phyloP scores from a whole-genome alignment of 2,329 filamentous ascomycete species.

The Phaeophleospora eucalypticola region DNA sequence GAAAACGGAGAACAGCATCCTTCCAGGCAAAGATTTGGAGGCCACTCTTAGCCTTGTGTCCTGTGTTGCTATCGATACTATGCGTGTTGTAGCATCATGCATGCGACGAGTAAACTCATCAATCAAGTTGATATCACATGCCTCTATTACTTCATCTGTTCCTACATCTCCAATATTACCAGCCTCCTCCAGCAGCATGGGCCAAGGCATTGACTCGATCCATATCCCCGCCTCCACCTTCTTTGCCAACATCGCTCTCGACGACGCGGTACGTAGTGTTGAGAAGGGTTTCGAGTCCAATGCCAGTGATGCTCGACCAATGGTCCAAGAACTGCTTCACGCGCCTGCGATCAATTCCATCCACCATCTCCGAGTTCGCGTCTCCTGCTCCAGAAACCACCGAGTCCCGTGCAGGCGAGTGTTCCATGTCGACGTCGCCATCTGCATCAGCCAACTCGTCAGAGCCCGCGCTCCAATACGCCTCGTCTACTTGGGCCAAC shows the following conservation, averaged over 20 bases:
- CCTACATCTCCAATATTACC: too few relatives aligned
- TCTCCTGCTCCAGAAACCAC: slow-evolving; percentile 27
- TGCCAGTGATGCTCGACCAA: slow-evolving; percentile 70
- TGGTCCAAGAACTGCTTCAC: slow-evolving; percentile 67
- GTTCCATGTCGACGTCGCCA: slow-evolving; percentile 20
- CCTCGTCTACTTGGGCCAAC: slow-evolving; percentile 67
- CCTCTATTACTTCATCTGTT: too few relatives aligned
- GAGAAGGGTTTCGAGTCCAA: slow-evolving; percentile 66
- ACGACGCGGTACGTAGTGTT: slow-evolving; percentile 90
- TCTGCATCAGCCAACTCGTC: slow-evolving; percentile 13
- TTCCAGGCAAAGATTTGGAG: too few relatives aligned
- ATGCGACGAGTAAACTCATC: too few relatives aligned
- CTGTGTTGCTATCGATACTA: too few relatives aligned
- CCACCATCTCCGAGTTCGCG: slow-evolving; percentile 23
- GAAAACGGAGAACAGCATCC: too few relatives aligned
- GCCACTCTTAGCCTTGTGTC: too few relatives aligned
- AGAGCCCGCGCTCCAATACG: slow-evolving; percentile 33
- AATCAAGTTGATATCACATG: too few relatives aligned
- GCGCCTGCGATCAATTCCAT: slow-evolving; percentile 58
- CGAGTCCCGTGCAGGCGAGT: slow-evolving; percentile 20
- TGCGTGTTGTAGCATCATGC: too few relatives aligned
- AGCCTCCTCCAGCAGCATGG: slow-evolving; percentile 86
- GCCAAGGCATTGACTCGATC: slow-evolving; percentile 84
- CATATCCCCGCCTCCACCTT: slow-evolving; percentile 61
- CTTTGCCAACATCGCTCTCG: slow-evolving; percentile 89